Evolutionary conservation across 1,284 basidiomycete genomes (phyloP), one percentile per base, ranked within the genome.

Genomic region (Kalmanozyma brasiliensis): DNA sequence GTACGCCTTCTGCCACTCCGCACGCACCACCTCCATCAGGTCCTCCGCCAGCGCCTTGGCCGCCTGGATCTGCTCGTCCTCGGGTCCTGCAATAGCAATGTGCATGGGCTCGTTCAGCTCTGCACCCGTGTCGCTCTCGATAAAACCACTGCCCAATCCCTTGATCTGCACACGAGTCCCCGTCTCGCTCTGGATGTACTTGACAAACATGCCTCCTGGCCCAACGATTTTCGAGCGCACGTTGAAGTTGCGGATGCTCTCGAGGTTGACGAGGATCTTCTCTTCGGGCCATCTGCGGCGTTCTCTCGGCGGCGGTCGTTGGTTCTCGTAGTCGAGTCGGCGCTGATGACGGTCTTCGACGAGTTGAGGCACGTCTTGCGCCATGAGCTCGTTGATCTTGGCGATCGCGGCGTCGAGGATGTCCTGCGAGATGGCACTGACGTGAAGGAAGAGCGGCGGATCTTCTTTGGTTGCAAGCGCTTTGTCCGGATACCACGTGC

Each of bases 151-250:
- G 0, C 96, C 96, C 16, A 89, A 74, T 11, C 95, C 95, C 83
- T 98, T 98, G 81, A 98, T 97, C 83, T 98, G 95, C n/a, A 98
- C 95, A 65, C 95, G 88, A 14, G 94, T 95, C 33, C 90, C 90
- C 0, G 95, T 98, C 84, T 98, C 95, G 77, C 89, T 88, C 84
- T 98, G 95, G 69, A 98, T 98, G 81, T 94, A 94, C 85, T 98
- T 98, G 71, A 98, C 95, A 81, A 98, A 98, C 81, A 94, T 90
- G 16, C 34, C 86, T 61, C 88, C 89, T 9, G 95, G 96, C 5
- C 95, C 95, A 36, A 98, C 95, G 23, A 97, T 92, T 84, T 98
- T 98, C 13, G 94, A 94, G 55, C 96, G 87, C 52, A 98, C 90
- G 81, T 98, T 98, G 84, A 98, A 98, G 84, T 97, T 98, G 44